Conservation (phyloP, 495 filamentous ascomycete species). For the Oleoguttula mirabilis region DNA sequence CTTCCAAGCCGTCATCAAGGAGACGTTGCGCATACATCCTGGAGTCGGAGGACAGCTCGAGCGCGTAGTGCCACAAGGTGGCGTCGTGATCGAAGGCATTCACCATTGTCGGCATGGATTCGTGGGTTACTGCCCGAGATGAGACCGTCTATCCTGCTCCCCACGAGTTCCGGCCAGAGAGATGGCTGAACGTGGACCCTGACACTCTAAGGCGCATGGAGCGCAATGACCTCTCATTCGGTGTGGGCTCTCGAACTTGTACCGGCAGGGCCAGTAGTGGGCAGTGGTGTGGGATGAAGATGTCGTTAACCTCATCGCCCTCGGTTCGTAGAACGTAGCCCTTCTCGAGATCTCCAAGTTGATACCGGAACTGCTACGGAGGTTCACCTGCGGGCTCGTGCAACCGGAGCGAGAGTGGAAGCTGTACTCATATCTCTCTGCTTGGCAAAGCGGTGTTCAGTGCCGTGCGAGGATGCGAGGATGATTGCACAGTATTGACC, state of each 20-base stretch:
- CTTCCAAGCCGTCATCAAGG: conserved; percentile 17
- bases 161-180: conserved; percentile 16
- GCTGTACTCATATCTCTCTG: too few species aligned
- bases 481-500: too few species aligned
- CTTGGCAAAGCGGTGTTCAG: too few species aligned
- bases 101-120: conserved; percentile 18
- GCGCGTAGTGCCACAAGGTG: conserved; percentile 12
- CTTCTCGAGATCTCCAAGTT: conserved; percentile 25
- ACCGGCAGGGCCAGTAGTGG: too few species aligned
- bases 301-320: too few species aligned
- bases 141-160: conserved; percentile 9
- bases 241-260: conserved; percentile 8
- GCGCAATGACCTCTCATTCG: conserved; percentile 2
- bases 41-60: conserved; percentile 6
- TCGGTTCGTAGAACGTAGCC: conserved; percentile 9
- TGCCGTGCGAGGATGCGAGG: too few species aligned
- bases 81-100: conserved; percentile 9
- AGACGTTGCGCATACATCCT: conserved; percentile 15
- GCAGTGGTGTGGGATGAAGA: too few species aligned
- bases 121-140: conserved; percentile 1
- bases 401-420: too few species aligned
- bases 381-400: conserved; percentile 26
- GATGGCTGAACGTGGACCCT: conserved; percentile 15
- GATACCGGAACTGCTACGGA: conserved; percentile 22
- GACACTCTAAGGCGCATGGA: conserved; percentile 1